Percentiles rank a stretch among this genome's conserved stretches.
Conservation (phyloP, 2,329 filamentous ascomycete genomes). For the Colletotrichum theobromicola region DNA sequence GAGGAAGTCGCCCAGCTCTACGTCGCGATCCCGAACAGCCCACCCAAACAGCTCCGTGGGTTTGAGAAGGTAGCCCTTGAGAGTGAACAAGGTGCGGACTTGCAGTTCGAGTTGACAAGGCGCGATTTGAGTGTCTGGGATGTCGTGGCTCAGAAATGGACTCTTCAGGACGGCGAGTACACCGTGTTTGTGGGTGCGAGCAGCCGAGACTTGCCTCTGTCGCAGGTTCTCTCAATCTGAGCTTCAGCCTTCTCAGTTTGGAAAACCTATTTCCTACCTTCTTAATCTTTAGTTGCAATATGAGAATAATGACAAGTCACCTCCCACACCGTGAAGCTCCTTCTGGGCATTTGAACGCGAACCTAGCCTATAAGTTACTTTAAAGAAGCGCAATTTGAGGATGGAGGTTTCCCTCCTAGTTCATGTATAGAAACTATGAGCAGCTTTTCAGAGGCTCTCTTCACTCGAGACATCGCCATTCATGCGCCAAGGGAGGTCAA, state of each 20-base stretch:
- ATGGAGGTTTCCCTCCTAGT: background rate
- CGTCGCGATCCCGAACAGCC: conserved; percentile 48
- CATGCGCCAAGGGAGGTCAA: too few species aligned
- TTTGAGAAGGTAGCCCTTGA: conserved; percentile 45
- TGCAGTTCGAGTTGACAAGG: conserved; percentile 61
- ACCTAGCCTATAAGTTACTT: too few species aligned
- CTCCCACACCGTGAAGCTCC: too few species aligned
- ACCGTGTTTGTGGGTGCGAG: conserved; percentile 51
- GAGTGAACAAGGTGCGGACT: conserved; percentile 29
- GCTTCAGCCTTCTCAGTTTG: background rate
- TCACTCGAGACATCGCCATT: background rate
- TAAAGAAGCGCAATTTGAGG: background rate
- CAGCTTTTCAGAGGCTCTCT: background rate
- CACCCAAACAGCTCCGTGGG: conserved; percentile 64
- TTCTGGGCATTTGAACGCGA: too few species aligned
- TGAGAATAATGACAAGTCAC: too few species aligned
- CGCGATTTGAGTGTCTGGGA: conserved; percentile 74
- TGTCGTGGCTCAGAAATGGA: conserved; percentile 64
- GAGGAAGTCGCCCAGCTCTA: conserved; percentile 57
- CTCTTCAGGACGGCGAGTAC: conserved; percentile 50
- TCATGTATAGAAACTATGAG: background rate
- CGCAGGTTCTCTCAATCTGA: background rate
- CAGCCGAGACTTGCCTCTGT: conserved; percentile 49
- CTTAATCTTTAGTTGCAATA: too few species aligned
- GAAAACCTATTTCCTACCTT: too few species aligned